These are phyloP conservation scores for Picea sitchensis DNA, from an alignment of 75 land plant species.

Conservation along the genomic window DNA sequence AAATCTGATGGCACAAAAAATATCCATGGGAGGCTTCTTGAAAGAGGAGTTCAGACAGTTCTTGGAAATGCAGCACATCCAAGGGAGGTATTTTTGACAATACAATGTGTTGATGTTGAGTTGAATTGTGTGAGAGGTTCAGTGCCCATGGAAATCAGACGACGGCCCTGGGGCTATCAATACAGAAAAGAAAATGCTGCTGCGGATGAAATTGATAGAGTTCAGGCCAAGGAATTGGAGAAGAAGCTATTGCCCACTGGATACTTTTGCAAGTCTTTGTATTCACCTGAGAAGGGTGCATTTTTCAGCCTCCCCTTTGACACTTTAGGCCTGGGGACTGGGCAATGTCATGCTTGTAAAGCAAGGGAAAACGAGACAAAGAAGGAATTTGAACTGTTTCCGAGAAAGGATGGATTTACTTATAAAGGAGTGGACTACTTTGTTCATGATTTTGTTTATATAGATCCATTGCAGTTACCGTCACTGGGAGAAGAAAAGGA, in stretches of 20 bases:
- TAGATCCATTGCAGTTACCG: conserved; percentile 30
- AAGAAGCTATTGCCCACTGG: conserved; percentile 68
- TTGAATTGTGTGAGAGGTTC: conserved; percentile 40
- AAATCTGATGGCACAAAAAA: conserved; percentile 31
- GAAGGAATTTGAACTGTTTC: conserved; percentile 20
- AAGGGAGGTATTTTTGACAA: conserved; percentile 75
- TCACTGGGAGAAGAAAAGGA: conserved; percentile 24
- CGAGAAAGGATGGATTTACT: conserved; percentile 22
- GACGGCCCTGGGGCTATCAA: conserved; percentile 59
- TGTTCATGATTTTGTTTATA: conserved; percentile 70
- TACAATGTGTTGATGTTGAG: conserved; percentile 64
- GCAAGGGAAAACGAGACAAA: conserved; percentile 2
- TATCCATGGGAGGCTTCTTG: conserved; percentile 76
- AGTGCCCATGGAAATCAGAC: conserved; percentile 48
- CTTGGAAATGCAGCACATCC: conserved; percentile 77
- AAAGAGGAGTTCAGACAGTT: conserved; percentile 56
- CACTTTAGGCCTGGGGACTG: conserved; percentile 67
- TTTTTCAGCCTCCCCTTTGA: conserved; percentile 59
- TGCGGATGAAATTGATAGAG: conserved; percentile 49
- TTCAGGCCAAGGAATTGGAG: conserved; percentile 68
- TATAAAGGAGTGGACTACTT: conserved; percentile 52
- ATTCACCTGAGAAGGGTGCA: conserved; percentile 86
- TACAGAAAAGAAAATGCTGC: conserved; percentile 60
- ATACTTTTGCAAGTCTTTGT: conserved; percentile 74
- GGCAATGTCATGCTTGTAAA: conserved; percentile 59